Percentiles rank a stretch among this genome's conserved stretches.
Conservation (phyloP, 805 yeast species). For the Ogataea angusta region DNA sequence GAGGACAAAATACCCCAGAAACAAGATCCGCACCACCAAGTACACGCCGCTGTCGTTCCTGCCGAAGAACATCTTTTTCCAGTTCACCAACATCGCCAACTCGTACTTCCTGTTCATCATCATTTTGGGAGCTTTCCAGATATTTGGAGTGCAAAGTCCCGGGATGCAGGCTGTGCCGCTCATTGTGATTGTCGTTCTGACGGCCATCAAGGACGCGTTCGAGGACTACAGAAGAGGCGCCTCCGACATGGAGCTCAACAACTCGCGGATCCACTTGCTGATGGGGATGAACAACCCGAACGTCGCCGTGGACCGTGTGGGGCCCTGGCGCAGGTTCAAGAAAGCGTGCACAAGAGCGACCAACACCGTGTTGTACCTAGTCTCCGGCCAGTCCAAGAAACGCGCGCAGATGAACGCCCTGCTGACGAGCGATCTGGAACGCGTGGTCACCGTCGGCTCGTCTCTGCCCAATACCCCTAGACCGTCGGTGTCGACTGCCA, state of each 20-base stretch:
- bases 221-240: slow-evolving; percentile 69
- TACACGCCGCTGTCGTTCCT: slow-evolving; percentile 57
- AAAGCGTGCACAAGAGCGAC: slow-evolving; percentile 43
- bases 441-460: slow-evolving; percentile 15
- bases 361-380: slow-evolving; percentile 3
- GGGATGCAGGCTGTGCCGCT: slow-evolving; percentile 78
- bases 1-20: slow-evolving; percentile 42
- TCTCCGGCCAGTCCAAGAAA: slow-evolving; percentile 14
- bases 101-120: slow-evolving; percentile 53
- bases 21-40: slow-evolving; percentile 61
- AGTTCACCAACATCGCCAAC: slow-evolving; percentile 60
- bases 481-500: slow-evolving; percentile 16
- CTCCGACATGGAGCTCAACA: slow-evolving; percentile 67
- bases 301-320: slow-evolving; percentile 50
- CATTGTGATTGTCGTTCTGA: slow-evolving; percentile 70
- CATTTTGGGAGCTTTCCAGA: slow-evolving; percentile 57
- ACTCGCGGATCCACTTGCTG: slow-evolving; percentile 57
- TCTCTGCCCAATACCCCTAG: slow-evolving; percentile 2
- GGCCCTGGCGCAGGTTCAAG: slow-evolving; percentile 67
- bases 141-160: slow-evolving; percentile 72
- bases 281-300: slow-evolving; percentile 55
- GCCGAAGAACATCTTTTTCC: slow-evolving; percentile 53
- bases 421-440: slow-evolving; percentile 9
- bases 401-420: slow-evolving; percentile 1
- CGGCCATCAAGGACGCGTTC: slow-evolving; percentile 73